Conservation (phyloP, 768 basidiomycete species). For the Roridomyces roridus region DNA sequence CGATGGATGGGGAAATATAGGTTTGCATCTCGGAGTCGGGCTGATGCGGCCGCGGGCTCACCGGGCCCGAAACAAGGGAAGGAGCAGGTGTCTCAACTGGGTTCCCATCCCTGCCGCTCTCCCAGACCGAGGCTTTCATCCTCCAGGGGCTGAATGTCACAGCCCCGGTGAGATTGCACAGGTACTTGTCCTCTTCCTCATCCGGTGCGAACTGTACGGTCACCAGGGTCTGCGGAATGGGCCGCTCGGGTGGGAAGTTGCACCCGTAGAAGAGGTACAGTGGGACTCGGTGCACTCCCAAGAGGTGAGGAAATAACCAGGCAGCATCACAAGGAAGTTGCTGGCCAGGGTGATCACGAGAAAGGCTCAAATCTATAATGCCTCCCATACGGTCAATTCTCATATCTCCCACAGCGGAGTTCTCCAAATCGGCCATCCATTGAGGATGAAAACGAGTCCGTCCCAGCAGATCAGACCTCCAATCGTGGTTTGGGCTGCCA, state of each 20-base stretch:
- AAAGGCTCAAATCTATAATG: slow-evolving; percentile 17
- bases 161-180: slow-evolving; percentile 2
- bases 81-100: background rate
- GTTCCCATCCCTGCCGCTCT: background rate
- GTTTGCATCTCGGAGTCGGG: background rate
- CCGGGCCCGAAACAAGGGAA: background rate
- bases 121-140: background rate
- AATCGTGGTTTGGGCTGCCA: background rate
- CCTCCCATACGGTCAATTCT: slow-evolving; percentile 19
- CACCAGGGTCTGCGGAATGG: slow-evolving; percentile 10
- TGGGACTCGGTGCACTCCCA: slow-evolving; percentile 16
- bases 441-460: slow-evolving; percentile 8
- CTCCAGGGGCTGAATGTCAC: slow-evolving; percentile 17
- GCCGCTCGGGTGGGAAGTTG: slow-evolving; percentile 9
- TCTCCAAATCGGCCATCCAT: slow-evolving; percentile 17
- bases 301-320: slow-evolving; percentile 17
- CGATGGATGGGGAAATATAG: background rate
- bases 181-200: background rate
- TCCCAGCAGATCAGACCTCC: slow-evolving; percentile 4
- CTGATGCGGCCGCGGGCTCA: slow-evolving; percentile 1
- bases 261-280: slow-evolving; percentile 20
- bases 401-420: slow-evolving; percentile 16
- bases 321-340: slow-evolving; percentile 8
- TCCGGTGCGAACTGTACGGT: slow-evolving; percentile 2
- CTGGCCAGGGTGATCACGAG: slow-evolving; percentile 12